These are phyloP conservation scores for Xylaria telfairii DNA, from an alignment of 495 filamentous ascomycete species.

Conservation along the genomic window DNA sequence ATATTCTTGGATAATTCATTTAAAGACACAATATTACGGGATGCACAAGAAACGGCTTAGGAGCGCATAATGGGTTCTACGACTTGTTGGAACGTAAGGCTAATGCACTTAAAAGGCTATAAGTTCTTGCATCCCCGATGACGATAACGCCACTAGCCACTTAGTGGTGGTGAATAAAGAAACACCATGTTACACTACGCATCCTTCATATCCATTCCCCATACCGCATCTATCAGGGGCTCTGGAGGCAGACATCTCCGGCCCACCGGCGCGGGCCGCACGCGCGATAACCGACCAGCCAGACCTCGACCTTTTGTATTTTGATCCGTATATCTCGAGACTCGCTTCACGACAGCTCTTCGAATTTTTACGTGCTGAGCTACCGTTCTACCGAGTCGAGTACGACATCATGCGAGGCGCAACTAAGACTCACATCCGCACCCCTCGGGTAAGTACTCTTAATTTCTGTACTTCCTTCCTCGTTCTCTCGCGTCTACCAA, in stretches of 20 bases:
- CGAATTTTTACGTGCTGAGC: slow-evolving; percentile 63
- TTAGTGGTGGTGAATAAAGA: background rate
- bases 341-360: slow-evolving; percentile 63
- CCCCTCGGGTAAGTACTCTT: slow-evolving; percentile 50
- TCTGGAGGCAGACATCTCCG: slow-evolving; percentile 33
- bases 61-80: background rate
- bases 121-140: background rate
- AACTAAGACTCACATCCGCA: slow-evolving; percentile 64
- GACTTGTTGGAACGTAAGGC: background rate
- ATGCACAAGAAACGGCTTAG: background rate
- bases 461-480: background rate
- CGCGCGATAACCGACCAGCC: slow-evolving; percentile 63
- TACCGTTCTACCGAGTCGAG: slow-evolving; percentile 76
- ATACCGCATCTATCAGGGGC: slow-evolving; percentile 59
- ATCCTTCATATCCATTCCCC: slow-evolving; percentile 68
- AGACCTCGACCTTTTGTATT: slow-evolving; percentile 71
- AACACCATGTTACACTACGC: slow-evolving; percentile 39
- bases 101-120: background rate
- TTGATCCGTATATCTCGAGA: slow-evolving; percentile 64
- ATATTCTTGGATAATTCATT: background rate
- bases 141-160: background rate
- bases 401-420: slow-evolving; percentile 69
- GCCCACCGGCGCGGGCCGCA: slow-evolving; percentile 45
- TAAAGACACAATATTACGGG: background rate
- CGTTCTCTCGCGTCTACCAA: background rate